Evolutionary conservation across 177 flowering plant genomes (phyloP).

Genomic region (Vitis hybrid): DNA sequence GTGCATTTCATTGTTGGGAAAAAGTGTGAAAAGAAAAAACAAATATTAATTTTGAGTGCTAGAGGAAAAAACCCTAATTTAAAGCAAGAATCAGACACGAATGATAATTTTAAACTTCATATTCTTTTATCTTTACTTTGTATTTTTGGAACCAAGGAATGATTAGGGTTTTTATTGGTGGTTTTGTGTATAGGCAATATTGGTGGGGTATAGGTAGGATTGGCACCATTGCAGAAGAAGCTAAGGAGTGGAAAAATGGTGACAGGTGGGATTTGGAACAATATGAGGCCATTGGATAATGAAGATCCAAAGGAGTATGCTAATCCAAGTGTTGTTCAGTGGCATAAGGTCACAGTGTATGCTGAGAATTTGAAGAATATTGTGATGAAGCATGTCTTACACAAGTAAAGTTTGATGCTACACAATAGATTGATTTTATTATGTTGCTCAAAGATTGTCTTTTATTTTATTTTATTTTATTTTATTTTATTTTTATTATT

Average conservation of each 20-base stretch:
- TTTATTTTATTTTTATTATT: too few relatives aligned
- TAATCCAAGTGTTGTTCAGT: conserved; percentile 72
- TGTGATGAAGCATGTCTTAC: conserved; percentile 54
- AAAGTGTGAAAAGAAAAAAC: too few relatives aligned
- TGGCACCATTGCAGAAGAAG: conserved; percentile 73
- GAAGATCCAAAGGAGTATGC: conserved; percentile 89
- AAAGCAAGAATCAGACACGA: too few relatives aligned
- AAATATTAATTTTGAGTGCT: too few relatives aligned
- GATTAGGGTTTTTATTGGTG: background rate
- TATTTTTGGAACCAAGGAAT: too few relatives aligned
- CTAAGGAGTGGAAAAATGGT: conserved; percentile 64
- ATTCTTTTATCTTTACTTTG: too few relatives aligned
- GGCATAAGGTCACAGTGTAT: conserved; percentile 88
- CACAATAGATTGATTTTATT: too few relatives aligned
- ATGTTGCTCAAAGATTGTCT: too few relatives aligned
- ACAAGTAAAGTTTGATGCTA: conserved; percentile 49
- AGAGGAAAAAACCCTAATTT: too few relatives aligned
- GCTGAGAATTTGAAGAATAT: conserved; percentile 56
- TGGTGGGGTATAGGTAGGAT: conserved; percentile 82
- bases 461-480: too few relatives aligned
- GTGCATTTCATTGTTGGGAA: too few relatives aligned
- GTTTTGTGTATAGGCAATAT: conserved; percentile 52
- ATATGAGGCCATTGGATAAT: conserved; percentile 67
- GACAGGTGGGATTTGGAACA: conserved; percentile 88
- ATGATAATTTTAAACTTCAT: too few relatives aligned